Evolutionary conservation across 768 basidiomycete species (phyloP).

Genomic region (Leccinum aurantiacum): DNA sequence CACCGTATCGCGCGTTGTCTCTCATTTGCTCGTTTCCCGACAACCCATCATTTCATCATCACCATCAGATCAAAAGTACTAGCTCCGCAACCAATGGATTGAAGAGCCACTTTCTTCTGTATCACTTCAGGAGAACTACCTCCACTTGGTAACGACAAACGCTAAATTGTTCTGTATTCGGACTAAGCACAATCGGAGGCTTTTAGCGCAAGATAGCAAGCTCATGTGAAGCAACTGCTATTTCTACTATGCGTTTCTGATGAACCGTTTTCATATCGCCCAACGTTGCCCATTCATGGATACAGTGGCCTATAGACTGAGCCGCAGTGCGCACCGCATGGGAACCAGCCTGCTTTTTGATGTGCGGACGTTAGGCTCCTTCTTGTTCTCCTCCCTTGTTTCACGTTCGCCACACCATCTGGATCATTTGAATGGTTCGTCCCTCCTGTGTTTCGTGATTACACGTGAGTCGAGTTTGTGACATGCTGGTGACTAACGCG

Average conservation of each 20-base stretch:
- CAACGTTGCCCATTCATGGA: constrained; percentile 16
- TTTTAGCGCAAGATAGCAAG: constrained; percentile 20
- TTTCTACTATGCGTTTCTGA: constrained; percentile 16
- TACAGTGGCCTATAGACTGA: constrained; percentile 11
- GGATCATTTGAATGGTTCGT: neutral
- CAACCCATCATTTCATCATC: neutral
- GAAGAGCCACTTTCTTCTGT: neutral
- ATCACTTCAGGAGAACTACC: constrained; percentile 20
- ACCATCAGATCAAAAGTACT: constrained; percentile 2
- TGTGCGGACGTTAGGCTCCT: constrained; percentile 16
- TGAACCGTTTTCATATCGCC: constrained; percentile 28
- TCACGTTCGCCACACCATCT: neutral
- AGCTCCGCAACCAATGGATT: constrained; percentile 7
- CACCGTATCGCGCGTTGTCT: constrained; percentile 17
- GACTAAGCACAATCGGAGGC: constrained; percentile 17
- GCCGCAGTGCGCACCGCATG: constrained; percentile 14
- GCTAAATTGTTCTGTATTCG: constrained; percentile 12
- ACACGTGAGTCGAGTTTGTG: neutral
- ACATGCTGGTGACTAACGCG: neutral
- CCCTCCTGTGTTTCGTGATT: constrained; percentile 2
- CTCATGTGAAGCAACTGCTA: constrained; percentile 26
- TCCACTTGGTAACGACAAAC: constrained; percentile 18
- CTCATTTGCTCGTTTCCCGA: neutral
- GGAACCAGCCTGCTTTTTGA: constrained; percentile 12
- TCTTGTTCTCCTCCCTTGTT: neutral